Conservation (phyloP, 139 green algal species). For the Astrephomene gubernaculifera region DNA sequence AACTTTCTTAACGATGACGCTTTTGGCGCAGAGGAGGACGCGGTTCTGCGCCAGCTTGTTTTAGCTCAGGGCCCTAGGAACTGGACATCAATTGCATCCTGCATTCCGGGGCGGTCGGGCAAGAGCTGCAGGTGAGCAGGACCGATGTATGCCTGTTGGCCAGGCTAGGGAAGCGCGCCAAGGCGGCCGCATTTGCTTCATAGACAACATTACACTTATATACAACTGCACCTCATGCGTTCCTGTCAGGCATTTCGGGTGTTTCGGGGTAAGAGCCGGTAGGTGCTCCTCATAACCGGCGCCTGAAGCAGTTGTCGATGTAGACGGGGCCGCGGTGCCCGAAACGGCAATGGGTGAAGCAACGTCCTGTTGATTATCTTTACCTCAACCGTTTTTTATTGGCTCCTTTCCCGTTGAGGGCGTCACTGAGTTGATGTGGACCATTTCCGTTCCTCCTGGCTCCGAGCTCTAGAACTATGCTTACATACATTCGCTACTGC, state of each 20-base stretch:
- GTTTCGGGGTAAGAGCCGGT: not conserved
- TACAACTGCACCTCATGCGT: not conserved
- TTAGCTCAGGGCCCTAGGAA: conserved; percentile 74
- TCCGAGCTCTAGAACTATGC: no score
- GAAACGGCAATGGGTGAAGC: no score
- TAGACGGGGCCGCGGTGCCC: not conserved
- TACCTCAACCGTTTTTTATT: no score
- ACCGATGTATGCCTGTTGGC: not conserved
- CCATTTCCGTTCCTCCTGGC: no score
- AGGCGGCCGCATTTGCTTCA: not conserved
- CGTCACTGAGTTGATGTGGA: no score
- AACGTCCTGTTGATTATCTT: no score
- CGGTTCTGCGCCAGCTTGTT: conserved; percentile 67
- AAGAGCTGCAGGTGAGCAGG: conserved; percentile 71
- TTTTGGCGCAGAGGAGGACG: conserved; percentile 74
- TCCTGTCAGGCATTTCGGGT: conserved; percentile 6
- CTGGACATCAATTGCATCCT: conserved; percentile 70
- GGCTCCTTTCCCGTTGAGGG: no score
- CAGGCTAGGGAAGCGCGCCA: not conserved
- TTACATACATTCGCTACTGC: not conserved
- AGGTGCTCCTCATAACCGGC: conserved; percentile 19
- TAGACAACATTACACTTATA: not conserved
- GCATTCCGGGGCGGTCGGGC: conserved; percentile 66
- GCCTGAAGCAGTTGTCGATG: conserved; percentile 33
- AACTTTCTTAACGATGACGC: conserved; percentile 6